Percentiles rank a stretch among this genome's conserved stretches.
phyloP scores from a whole-genome alignment of 164 flowering plant genomes.

The Chimonanthus praecox region DNA sequence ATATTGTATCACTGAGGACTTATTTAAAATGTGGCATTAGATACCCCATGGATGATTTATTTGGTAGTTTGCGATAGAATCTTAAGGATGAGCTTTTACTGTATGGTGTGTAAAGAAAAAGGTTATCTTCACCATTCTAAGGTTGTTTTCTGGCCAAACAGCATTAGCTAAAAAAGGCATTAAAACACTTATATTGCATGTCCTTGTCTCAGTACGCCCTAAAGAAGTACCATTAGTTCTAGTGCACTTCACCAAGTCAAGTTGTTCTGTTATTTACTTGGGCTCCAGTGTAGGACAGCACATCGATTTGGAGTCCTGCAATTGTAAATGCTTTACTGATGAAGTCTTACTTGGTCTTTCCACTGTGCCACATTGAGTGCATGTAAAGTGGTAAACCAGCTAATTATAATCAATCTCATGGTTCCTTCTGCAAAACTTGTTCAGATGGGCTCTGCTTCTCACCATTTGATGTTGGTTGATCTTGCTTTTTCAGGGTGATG shows the following conservation, averaged over 20 bases:
- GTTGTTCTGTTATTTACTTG: neutral
- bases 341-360: neutral
- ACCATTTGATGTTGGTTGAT: neutral
- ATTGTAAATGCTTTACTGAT: neutral
- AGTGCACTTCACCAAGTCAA: neutral
- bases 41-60: neutral
- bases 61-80: neutral
- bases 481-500: constrained; percentile 72
- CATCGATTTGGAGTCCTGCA: neutral
- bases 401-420: neutral
- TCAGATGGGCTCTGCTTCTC: neutral
- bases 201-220: neutral
- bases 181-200: neutral
- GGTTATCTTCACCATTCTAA: neutral
- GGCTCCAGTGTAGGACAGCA: neutral
- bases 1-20: neutral
- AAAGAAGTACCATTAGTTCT: neutral
- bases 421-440: neutral
- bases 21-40: neutral
- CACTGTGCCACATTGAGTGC: neutral
- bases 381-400: neutral
- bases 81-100: neutral
- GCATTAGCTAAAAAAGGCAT: neutral
- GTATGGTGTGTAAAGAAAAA: neutral
- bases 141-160: neutral